Conservation (phyloP, 352 stramenopile species). For the Pythium angustatum region DNA sequence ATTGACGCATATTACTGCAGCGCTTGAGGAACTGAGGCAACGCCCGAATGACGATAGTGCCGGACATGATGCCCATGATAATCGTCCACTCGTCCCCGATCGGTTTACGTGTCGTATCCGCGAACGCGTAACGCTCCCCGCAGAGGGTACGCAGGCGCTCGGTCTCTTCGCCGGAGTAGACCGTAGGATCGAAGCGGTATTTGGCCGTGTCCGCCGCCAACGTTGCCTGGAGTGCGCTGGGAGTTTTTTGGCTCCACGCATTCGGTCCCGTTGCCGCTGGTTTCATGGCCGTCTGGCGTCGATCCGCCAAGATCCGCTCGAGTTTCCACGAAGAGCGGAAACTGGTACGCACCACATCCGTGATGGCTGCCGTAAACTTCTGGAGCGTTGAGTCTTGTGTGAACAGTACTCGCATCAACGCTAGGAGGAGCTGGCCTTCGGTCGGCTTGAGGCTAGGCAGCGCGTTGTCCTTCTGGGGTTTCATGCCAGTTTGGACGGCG, state of each 20-base stretch:
- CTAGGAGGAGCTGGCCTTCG: background rate
- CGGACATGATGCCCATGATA: conserved; percentile 11
- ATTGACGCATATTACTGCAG: conserved; percentile 9
- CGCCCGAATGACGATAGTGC: background rate
- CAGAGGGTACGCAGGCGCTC: background rate
- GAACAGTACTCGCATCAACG: background rate
- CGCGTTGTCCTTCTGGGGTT: background rate
- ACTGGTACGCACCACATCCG: background rate
- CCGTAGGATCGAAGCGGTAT: conserved; percentile 1
- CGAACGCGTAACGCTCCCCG: background rate
- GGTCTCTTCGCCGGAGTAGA: background rate
- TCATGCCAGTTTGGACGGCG: background rate
- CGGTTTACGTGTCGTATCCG: background rate
- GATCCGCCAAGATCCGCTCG: background rate
- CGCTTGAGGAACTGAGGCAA: conserved; percentile 23
- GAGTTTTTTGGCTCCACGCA: background rate
- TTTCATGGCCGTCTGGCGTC: background rate
- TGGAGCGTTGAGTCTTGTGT: background rate
- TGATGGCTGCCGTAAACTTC: background rate
- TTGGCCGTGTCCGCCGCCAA: background rate
- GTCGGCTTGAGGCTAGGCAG: background rate
- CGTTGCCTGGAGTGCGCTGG: background rate
- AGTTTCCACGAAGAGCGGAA: background rate
- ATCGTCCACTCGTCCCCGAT: conserved; percentile 15
- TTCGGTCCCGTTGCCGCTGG: background rate